Conservation (phyloP, 768 basidiomycete genomes). For the Phaeotremella skinneri region DNA sequence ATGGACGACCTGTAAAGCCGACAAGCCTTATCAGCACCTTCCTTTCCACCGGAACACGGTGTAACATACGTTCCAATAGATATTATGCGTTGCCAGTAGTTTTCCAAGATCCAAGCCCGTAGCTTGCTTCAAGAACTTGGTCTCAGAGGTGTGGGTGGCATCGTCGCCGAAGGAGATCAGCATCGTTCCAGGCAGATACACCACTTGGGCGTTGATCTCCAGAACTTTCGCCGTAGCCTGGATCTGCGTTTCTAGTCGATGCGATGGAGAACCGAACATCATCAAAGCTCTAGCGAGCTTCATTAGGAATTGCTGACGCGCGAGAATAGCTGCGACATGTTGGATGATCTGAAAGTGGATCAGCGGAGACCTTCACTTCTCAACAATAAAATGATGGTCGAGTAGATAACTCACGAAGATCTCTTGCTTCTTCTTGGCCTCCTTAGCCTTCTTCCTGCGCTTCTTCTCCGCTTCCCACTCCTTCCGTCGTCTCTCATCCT, state of each 20-base stretch:
- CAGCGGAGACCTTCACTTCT: not conserved
- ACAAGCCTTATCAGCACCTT: not conserved
- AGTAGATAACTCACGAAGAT: slow-evolving; percentile 63
- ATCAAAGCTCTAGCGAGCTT: slow-evolving; percentile 82
- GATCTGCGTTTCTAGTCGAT: slow-evolving; percentile 89
- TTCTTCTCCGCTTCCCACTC: slow-evolving; percentile 55
- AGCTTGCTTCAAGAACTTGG: slow-evolving; percentile 73
- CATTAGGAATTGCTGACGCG: slow-evolving; percentile 80
- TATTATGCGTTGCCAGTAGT: slow-evolving; percentile 64
- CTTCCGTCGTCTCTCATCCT: slow-evolving; percentile 48
- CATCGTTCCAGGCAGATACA: slow-evolving; percentile 66
- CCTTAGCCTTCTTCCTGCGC: slow-evolving; percentile 55
- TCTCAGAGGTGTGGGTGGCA: slow-evolving; percentile 73
- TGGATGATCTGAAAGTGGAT: slow-evolving; percentile 63
- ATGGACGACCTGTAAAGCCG: slow-evolving; percentile 68
- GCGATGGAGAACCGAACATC: slow-evolving; percentile 89
- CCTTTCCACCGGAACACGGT: not conserved
- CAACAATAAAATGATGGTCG: not conserved
- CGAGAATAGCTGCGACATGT: slow-evolving; percentile 75
- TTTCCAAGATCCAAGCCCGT: slow-evolving; percentile 74
- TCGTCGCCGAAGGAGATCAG: slow-evolving; percentile 79
- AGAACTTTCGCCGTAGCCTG: slow-evolving; percentile 82
- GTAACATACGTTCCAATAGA: slow-evolving; percentile 67
- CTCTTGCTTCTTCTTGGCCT: slow-evolving; percentile 68
- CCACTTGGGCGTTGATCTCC: slow-evolving; percentile 86